Evolutionary conservation across 768 basidiomycete species (phyloP), one percentile per base, ranked within the genome.

Genomic region (Rubroboletus satanas): DNA sequence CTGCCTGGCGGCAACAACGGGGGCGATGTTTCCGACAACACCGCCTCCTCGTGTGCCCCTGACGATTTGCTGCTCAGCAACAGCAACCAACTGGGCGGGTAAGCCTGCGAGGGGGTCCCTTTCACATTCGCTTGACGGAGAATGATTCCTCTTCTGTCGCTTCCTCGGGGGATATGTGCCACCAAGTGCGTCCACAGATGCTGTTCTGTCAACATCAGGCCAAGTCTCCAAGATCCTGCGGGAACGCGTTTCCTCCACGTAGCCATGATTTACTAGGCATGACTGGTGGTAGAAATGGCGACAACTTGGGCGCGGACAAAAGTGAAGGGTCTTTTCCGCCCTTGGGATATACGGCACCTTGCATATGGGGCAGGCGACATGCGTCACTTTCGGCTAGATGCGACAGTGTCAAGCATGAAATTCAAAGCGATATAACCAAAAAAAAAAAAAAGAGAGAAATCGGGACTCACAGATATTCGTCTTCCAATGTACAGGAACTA

Each of bases 1-100:
- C 32, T 71, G 65, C 43, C 84, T 71, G 1, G 84, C 82, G 0
- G 67, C 61, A 7, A 74, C 65, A 4, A 85, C 83, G 23, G 74
- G 62, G 1, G 67, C 56, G 0, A 82, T 64, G 56, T 85, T 85
- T 2, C 84, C 84, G 1, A 76, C 73, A 0, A 84, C 58, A 1
- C 82, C 80, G 0, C 78, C 78, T 0, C 44, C 58, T 4, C 66
- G 62, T 0, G 57, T 69, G 0, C 83, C 83, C 21, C 78, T 74
- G 8, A 83, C 68, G 38, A 85, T 81, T 0, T 77, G 83, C 60
- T 83, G 83, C 28, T 73, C 63, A 0, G 84, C 83, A 2, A 77
- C 57, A 0, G 52, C 52, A 8, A 85, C 54, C 17, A 85, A 66
- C 2, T 66, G 62, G 0, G 53, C 23, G 0, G 81, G 82, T 1